Percentiles rank a stretch among this genome's conserved stretches.
These are phyloP conservation scores for Xerocomellus amylosporus DNA, from an alignment of 768 basidiomycete species.

Conservation along the genomic window DNA sequence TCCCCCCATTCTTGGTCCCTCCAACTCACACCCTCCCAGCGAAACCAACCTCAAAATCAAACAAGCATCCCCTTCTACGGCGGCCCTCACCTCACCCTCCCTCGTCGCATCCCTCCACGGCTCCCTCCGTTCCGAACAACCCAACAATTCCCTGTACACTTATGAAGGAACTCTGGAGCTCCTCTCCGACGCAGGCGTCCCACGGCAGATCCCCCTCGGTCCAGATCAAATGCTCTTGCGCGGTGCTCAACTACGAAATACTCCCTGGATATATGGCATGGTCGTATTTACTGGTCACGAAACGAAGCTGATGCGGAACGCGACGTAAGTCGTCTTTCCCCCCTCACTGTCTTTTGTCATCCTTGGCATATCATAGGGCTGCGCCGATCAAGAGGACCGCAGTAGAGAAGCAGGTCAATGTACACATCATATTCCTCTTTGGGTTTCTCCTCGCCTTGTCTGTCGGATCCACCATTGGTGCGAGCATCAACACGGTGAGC, in stretches of 20 bases:
- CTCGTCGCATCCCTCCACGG: conserved; percentile 74
- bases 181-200: conserved; percentile 49
- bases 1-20: neutral
- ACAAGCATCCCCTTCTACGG: conserved; percentile 83
- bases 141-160: conserved; percentile 96
- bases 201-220: conserved; percentile 84
- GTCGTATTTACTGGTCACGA: conserved; percentile 96
- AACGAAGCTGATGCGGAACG: conserved; percentile 97
- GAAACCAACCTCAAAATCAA: conserved; percentile 99
- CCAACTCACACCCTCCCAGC: conserved; percentile 36
- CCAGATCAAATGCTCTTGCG: conserved; percentile 93
- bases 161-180: conserved; percentile 83
- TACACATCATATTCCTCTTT: conserved; percentile 95
- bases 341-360: neutral
- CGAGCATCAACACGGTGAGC: conserved; percentile 76
- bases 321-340: conserved; percentile 65
- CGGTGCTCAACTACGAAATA: conserved; percentile 94
- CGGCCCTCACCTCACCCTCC: conserved; percentile 71
- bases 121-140: conserved; percentile 89
- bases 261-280: conserved; percentile 93
- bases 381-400: conserved; percentile 96
- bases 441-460: conserved; percentile 83
- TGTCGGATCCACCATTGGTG: conserved; percentile 87
- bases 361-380: conserved; percentile 47
- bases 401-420: conserved; percentile 93